Evolutionary conservation across 2,329 filamentous ascomycete genomes (phyloP).

Genomic region (Talaromyces albobiverticillius): DNA sequence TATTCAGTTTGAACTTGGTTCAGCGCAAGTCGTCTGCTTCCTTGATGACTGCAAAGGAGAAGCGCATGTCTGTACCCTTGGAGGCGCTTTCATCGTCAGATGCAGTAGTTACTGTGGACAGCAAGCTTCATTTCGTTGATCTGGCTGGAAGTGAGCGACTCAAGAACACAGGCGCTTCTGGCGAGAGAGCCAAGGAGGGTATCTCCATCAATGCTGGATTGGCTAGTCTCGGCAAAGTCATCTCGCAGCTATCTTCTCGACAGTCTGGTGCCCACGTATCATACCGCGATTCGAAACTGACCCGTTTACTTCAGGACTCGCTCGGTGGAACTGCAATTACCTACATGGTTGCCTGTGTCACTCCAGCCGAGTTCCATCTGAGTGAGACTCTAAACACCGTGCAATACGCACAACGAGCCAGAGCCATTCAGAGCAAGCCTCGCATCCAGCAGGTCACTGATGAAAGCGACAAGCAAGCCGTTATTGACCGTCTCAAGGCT

Average conservation of each 20-base stretch:
- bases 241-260: constrained; percentile 92
- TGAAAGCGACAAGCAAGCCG: constrained; percentile 87
- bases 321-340: constrained; percentile 96
- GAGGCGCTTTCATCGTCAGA: constrained; percentile 69
- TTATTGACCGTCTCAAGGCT: constrained; percentile 89
- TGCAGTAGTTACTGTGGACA: constrained; percentile 78
- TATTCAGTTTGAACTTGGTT: constrained; percentile 91
- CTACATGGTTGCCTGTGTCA: constrained; percentile 99
- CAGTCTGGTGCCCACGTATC: constrained; percentile 87
- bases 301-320: constrained; percentile 90
- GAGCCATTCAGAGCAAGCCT: constrained; percentile 95
- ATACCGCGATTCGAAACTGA: constrained; percentile 96
- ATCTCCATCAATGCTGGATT: constrained; percentile 98
- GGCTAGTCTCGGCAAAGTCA: constrained; percentile 93
- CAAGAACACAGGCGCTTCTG: constrained; percentile 95
- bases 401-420: constrained; percentile 91
- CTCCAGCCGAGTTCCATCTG: constrained; percentile 91
- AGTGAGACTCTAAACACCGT: constrained; percentile 98
- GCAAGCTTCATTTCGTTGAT: constrained; percentile 98
- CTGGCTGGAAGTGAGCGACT: constrained; percentile 92
- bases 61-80: constrained; percentile 80
- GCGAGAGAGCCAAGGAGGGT: constrained; percentile 89
- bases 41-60: constrained; percentile 63
- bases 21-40: constrained; percentile 61
- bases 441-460: constrained; percentile 87